Evolutionary conservation across 352 stramenopile species (phyloP).

Genomic region (Blastocystis hominis): DNA sequence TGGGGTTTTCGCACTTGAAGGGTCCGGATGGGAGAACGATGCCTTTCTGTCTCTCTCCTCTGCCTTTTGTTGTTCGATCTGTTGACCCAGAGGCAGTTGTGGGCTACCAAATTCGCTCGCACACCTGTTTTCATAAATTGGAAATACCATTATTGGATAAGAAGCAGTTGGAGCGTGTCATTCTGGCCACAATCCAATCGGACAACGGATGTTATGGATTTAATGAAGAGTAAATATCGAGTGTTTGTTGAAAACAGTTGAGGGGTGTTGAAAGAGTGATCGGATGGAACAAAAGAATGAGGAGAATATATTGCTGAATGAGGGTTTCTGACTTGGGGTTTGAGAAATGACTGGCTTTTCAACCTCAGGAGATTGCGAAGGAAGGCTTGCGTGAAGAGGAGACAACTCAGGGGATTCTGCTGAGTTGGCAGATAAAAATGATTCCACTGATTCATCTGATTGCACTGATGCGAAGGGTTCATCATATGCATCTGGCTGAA

Average conservation of each 20-base stretch:
- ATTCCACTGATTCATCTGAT: too few species aligned
- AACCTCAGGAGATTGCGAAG: too few species aligned
- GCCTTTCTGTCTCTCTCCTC: constrained; percentile 34
- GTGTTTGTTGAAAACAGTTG: background rate
- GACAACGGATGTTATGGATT: constrained; percentile 49
- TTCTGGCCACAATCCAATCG: constrained; percentile 25
- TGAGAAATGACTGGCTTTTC: too few species aligned
- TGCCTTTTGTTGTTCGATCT: background rate
- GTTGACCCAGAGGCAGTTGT: background rate
- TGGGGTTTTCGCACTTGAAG: constrained; percentile 49
- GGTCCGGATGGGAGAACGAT: constrained; percentile 43
- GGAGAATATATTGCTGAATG: too few species aligned
- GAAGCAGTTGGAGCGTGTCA: background rate
- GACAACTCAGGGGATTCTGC: too few species aligned
- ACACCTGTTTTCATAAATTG: constrained; percentile 52
- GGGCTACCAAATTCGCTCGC: background rate
- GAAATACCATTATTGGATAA: constrained; percentile 30
- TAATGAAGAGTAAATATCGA: constrained; percentile 30
- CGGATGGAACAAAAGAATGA: too few species aligned
- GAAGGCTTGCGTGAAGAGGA: too few species aligned
- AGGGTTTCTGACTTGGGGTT: too few species aligned
- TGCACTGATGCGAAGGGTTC: too few species aligned
- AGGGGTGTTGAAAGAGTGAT: too few species aligned
- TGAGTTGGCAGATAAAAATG: too few species aligned
- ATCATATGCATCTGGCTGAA: too few species aligned